These are phyloP conservation scores for Dictyostelium capitatum DNA, from an alignment of 78 protist genomes.

Conservation along the genomic window DNA sequence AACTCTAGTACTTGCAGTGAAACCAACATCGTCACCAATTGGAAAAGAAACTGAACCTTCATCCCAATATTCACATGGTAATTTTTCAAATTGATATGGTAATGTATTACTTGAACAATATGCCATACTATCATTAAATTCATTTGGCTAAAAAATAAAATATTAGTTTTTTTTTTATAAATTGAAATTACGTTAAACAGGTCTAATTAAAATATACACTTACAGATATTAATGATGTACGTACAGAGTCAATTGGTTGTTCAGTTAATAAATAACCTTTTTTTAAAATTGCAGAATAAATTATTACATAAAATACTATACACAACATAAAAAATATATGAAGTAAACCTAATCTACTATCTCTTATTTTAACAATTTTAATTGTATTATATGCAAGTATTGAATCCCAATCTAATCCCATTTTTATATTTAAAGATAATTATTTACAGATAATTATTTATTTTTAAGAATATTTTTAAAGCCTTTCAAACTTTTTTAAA, in stretches of 20 bases:
- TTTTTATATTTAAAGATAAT: no score
- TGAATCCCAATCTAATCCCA: no score
- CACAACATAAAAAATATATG: constrained; percentile 52
- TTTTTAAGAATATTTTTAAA: no score
- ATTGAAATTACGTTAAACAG: no score
- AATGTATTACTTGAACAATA: background rate
- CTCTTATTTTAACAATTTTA: constrained; percentile 63
- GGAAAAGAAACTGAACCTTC: constrained; percentile 50
- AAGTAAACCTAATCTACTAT: constrained; percentile 66
- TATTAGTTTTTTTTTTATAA: no score
- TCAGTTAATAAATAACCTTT: constrained; percentile 33
- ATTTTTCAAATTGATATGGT: background rate
- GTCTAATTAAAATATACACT: no score
- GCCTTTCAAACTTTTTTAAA: no score
- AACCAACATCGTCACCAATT: constrained; percentile 23
- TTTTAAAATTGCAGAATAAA: constrained; percentile 18
- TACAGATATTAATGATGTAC: background rate
- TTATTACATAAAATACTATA: constrained; percentile 47
- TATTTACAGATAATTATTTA: no score
- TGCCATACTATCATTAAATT: background rate
- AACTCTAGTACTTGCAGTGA: constrained; percentile 41
- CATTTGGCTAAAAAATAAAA: constrained; percentile 16
- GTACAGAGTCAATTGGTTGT: constrained; percentile 5
- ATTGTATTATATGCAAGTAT: constrained; percentile 8
- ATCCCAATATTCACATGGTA: constrained; percentile 70